Percentiles rank a stretch among this genome's conserved stretches.
Conservation (phyloP, 208 protist species). For the Crithidia mellificae region DNA sequence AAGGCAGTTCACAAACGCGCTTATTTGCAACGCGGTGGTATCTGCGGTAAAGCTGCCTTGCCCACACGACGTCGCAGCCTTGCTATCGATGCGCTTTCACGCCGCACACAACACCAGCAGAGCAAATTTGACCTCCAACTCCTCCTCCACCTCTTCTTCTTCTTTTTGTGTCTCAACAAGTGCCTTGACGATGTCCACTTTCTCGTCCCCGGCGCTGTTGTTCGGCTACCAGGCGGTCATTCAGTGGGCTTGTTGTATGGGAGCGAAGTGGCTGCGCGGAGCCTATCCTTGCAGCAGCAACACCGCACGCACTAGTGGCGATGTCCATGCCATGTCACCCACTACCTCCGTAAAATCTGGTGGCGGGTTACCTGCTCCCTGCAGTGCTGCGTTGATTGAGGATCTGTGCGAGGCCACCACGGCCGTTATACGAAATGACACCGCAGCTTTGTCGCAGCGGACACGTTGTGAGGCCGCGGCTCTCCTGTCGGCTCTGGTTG, state of each 20-base stretch:
- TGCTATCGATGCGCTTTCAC: conserved; percentile 34
- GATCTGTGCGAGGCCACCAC: conserved; percentile 35
- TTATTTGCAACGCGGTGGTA: conserved; percentile 24
- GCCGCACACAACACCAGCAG: no score
- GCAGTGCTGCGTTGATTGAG: conserved; percentile 10
- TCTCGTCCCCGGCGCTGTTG: conserved; percentile 17
- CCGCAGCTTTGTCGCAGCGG: conserved; percentile 33
- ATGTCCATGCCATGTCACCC: no score
- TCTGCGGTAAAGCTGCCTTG: conserved; percentile 22
- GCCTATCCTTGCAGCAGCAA: conserved; percentile 7
- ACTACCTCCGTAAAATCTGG: neutral
- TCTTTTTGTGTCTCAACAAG: neutral
- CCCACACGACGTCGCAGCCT: conserved; percentile 5
- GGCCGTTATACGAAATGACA: conserved; percentile 37
- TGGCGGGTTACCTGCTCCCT: conserved; percentile 9
- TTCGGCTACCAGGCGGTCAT: conserved; percentile 23
- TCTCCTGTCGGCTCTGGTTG: conserved; percentile 31
- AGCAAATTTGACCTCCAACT: no score
- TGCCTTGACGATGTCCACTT: no score
- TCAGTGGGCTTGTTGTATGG: conserved; percentile 34
- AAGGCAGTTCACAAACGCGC: conserved; percentile 8
- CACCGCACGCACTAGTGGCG: neutral
- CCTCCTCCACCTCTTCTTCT: neutral
- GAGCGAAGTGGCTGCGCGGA: conserved; percentile 18
- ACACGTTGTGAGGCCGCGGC: conserved; percentile 39